Conservation (phyloP, 257 asterid genomes). For the Rhazya stricta region DNA sequence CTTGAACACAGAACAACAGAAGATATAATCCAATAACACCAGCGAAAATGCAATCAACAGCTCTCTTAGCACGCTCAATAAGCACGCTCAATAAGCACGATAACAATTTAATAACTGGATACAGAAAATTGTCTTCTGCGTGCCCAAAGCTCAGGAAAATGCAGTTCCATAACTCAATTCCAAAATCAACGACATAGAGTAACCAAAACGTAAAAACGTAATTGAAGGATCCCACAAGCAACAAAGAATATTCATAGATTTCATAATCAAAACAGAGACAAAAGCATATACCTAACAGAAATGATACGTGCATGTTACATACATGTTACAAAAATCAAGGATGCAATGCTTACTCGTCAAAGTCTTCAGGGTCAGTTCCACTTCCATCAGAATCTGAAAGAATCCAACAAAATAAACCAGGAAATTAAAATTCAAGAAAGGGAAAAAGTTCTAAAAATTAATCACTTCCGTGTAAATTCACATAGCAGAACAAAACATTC, state of each 20-base stretch:
- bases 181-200: background rate
- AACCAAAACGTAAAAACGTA: background rate
- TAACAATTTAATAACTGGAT: background rate
- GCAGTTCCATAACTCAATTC: background rate
- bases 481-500: background rate
- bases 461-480: background rate
- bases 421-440: background rate
- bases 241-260: background rate
- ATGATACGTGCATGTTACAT: constrained; percentile 22
- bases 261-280: background rate
- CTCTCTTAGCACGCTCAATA: too few species aligned
- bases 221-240: background rate
- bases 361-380: constrained; percentile 44
- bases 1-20: background rate
- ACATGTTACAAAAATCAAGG: background rate
- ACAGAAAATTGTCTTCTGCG: background rate
- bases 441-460: background rate
- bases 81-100: too few species aligned
- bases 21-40: background rate
- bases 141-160: background rate
- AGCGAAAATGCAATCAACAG: background rate
- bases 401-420: constrained; percentile 10
- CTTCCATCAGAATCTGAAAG: constrained; percentile 39
- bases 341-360: constrained; percentile 29
- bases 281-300: background rate